Evolutionary conservation across 2,329 filamentous ascomycete species (phyloP).

Genomic region (Neofusicoccum umdonicola): DNA sequence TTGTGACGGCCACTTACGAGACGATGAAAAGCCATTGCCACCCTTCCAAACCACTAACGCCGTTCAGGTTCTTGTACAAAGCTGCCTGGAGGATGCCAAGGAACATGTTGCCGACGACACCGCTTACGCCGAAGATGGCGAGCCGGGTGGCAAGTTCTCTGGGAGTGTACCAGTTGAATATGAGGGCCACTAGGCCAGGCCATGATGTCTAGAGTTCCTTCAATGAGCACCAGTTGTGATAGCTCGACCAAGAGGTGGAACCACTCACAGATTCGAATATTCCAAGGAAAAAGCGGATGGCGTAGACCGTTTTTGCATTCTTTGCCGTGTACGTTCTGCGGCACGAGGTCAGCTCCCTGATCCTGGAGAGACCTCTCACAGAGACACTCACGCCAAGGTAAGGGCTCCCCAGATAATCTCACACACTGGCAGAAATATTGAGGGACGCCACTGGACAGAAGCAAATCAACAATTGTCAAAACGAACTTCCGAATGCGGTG

Average conservation of each 20-base stretch:
- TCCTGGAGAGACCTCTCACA: background rate
- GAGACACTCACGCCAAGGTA: slow-evolving; percentile 16
- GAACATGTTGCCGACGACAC: slow-evolving; percentile 34
- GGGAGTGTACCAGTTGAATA: slow-evolving; percentile 46
- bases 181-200: slow-evolving; percentile 37
- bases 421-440: slow-evolving; percentile 15
- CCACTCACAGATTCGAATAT: slow-evolving; percentile 25
- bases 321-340: background rate
- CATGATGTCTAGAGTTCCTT: slow-evolving; percentile 21
- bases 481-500: background rate
- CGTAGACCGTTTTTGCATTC: slow-evolving; percentile 17
- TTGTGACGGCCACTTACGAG: background rate
- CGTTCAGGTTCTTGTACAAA: slow-evolving; percentile 32
- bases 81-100: slow-evolving; percentile 34
- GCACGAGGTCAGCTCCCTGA: background rate
- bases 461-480: background rate
- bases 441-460: slow-evolving; percentile 2
- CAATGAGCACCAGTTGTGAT: background rate
- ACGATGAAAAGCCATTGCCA: slow-evolving; percentile 35
- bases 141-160: slow-evolving; percentile 32
- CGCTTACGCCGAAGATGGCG: slow-evolving; percentile 33
- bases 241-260: background rate
- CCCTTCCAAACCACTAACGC: slow-evolving; percentile 24
- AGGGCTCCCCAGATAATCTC: slow-evolving; percentile 19
- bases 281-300: slow-evolving; percentile 40